Evolutionary conservation across 1,284 basidiomycete genomes (phyloP), one percentile per base, ranked within the genome.

Genomic region (Heliocybe sulcata): DNA sequence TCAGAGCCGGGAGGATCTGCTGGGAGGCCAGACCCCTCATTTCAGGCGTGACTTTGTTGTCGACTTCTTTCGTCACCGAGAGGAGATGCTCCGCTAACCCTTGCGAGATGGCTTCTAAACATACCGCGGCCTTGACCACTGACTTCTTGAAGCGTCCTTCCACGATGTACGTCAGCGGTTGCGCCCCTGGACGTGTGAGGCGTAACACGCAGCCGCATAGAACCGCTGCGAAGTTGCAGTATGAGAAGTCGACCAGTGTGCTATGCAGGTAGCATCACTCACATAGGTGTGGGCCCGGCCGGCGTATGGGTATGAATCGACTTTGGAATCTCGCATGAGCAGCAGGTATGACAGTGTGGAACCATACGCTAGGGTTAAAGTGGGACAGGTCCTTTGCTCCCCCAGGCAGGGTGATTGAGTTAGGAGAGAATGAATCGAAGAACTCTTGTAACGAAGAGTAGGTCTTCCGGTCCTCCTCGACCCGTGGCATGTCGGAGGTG

Each of bases 111-210:
- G 84, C 85, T 19, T 78, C 69, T 22, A 87, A 65, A 58, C 77
- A 81, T 1, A 79, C 85, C 0, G 85, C 85, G 0, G 74, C 71
- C 64, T 83, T 85, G 14, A 85, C 85, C 54, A 87, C 85, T 0
- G 69, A 67, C 1, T 80, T 77, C 60, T 80, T 83, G 58, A 86
- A 87, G 9, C 71, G 70, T 0, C 80, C 68, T 20, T 86, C 83
- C 22, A 83, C 81, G 3, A 87, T 64, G 59, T 75, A 87, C 0
- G 80, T 79, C 49, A 68, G 74, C 26, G 73, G 75, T 56, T 79
- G 75, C 2, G 65, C 69, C 2, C 80, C 10, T 26, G 47, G 77
- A 20, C 77, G 74, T 42, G 75, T 72, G 6, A 87, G 61, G 38
- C 82, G 81, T 29, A 87, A 70, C 16, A 87, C 65, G 63, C 78